Percentiles rank a stretch among this genome's conserved stretches.
Evolutionary conservation across 257 asterid genomes (phyloP).

Genomic region (Capsicum baccatum): DNA sequence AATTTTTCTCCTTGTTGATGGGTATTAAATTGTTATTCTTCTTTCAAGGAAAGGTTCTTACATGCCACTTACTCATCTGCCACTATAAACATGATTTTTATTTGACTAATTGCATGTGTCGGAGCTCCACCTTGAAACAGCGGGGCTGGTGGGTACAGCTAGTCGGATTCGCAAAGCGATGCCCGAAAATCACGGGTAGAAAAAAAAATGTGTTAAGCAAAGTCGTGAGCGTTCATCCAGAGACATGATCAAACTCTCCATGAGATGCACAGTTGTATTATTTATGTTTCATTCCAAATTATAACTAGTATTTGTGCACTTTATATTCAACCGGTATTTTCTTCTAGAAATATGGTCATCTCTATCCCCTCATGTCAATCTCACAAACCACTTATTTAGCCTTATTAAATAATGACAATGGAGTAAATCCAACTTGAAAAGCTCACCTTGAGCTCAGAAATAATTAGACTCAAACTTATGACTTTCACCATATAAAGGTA

Average conservation of each 20-base stretch:
- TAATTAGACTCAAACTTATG: neutral
- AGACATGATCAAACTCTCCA: neutral
- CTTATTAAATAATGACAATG: neutral
- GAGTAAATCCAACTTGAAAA: neutral
- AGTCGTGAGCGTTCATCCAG: rapidly evolving
- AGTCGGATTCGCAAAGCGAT: too few relatives aligned
- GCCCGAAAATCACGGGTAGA: too few relatives aligned
- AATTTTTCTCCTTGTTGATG: too few relatives aligned
- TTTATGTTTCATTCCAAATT: neutral
- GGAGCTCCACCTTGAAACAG: too few relatives aligned
- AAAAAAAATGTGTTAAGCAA: neutral
- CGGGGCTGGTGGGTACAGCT: too few relatives aligned
- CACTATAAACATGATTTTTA: too few relatives aligned
- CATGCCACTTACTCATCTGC: too few relatives aligned
- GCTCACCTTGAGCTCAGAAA: neutral
- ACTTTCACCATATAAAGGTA: neutral
- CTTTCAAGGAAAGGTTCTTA: too few relatives aligned
- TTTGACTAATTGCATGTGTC: too few relatives aligned
- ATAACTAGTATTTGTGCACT: neutral
- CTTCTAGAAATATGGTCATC: neutral
- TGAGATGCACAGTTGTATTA: neutral
- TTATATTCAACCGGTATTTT: neutral
- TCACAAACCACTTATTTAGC: neutral
- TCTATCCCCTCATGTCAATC: neutral
- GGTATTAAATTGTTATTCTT: too few relatives aligned